These are phyloP conservation scores for Neurospora sp. DNA, from an alignment of 495 filamentous ascomycete species.

Conservation along the genomic window DNA sequence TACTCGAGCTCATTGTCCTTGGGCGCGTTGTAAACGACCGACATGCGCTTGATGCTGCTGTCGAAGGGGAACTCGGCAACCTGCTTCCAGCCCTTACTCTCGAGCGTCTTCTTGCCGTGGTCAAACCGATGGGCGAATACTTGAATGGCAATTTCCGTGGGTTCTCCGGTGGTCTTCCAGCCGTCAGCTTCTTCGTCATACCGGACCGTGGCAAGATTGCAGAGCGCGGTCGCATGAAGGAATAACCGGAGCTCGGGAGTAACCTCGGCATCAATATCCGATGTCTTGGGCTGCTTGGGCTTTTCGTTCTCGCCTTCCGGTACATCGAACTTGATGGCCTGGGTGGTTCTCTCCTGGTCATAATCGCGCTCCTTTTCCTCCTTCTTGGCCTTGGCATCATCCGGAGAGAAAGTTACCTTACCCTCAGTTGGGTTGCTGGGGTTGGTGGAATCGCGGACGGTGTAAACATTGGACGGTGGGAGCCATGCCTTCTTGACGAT, in stretches of 20 bases:
- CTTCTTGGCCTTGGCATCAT: slow-evolving; percentile 16
- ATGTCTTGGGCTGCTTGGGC: slow-evolving; percentile 1
- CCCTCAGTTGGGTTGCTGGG: slow-evolving; percentile 51
- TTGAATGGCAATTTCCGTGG: slow-evolving; percentile 75
- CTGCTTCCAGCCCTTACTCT: slow-evolving; percentile 49
- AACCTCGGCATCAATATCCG: slow-evolving; percentile 20
- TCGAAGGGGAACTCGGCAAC: slow-evolving; percentile 73
- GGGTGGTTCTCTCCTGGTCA: slow-evolving; percentile 41
- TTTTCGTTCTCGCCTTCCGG: slow-evolving; percentile 34
- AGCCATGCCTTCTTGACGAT: slow-evolving; percentile 76
- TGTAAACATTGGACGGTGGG: slow-evolving; percentile 47
- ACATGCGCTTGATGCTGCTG: slow-evolving; percentile 75
- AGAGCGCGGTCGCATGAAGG: slow-evolving; percentile 61
- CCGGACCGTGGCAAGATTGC: slow-evolving; percentile 65
- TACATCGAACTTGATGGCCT: slow-evolving; percentile 44
- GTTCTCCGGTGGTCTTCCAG: slow-evolving; percentile 72
- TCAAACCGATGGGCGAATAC: slow-evolving; percentile 67
- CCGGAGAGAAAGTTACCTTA: slow-evolving; percentile 10
- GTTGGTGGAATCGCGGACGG: slow-evolving; percentile 47
- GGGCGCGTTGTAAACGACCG: slow-evolving; percentile 52
- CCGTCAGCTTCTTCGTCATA: slow-evolving; percentile 39
- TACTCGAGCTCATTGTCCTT: slow-evolving; percentile 16
- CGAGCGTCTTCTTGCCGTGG: slow-evolving; percentile 44
- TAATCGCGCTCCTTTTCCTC: slow-evolving; percentile 32
- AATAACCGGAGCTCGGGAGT: slow-evolving; percentile 50